Base-by-base conservation (phyloP, 2,329 filamentous ascomycete genomes). In the Verticillium nubilum region DNA sequence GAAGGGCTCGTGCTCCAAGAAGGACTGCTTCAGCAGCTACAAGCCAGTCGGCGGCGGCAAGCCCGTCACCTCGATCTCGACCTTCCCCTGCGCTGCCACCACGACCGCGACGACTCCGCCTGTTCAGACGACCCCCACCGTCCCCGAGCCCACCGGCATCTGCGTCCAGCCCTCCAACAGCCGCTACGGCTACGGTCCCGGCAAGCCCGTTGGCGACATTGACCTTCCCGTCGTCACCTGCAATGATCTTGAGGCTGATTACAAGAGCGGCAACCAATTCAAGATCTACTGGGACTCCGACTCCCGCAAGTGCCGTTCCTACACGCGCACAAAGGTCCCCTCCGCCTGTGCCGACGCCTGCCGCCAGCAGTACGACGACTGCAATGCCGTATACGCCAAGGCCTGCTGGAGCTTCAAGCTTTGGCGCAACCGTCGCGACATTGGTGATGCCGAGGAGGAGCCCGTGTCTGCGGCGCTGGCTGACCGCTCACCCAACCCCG, bases 101-200 rank as follows among this genome's bases (percentile, higher is more conserved):
- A 64, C 70, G 10, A 72, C 73, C 53, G 65, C 70, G 7, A 65
- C 68, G 2, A 67, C 72, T 12, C 61, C 66, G 9, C 61, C 61
- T 9, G 58, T 61, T 25, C 65, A 64, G 26, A 67, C 70, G 19
- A 69, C 71, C 23, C 69, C 70, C 57, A 70, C 72, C 50, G 74
- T 77, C 58, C 72, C 77, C 57, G 78, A 81, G 2, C 70, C 77
- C 33, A 81, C 79, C 59, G 78, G 79, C 64, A 77, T 85, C 66
- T 85, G 82, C 76, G 72, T 69, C 35, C 80, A 84, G 70, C 78
- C 82, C n/a, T 70, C 73, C 57, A 80, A 74, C 72, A 81, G 83
- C 65, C 80, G 81, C 68, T 83, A 81, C 65, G 86, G 85, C 57
- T 94, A 92, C 68, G 86, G 84, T 1, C 86, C 88, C 1, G 84